Evolutionary conservation across 768 basidiomycete species (phyloP).

Genomic region (Tubosaeta brunneosetosa): DNA sequence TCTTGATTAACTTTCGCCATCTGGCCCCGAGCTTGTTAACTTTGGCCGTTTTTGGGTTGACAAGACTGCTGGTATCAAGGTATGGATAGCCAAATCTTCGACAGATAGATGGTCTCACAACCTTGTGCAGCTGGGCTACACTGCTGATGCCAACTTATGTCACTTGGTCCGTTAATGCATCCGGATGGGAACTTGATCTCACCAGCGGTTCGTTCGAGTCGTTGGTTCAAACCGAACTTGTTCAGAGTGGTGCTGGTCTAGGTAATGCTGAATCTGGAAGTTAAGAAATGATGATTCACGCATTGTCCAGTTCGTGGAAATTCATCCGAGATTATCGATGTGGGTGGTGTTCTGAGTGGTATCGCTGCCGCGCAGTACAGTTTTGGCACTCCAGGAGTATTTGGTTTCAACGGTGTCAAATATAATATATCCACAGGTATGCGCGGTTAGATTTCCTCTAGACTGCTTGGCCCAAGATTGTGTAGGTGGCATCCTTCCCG

Average conservation of each 20-base stretch:
- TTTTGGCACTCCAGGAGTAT: background rate
- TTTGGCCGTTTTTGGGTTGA: slow-evolving; percentile 5
- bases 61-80: slow-evolving; percentile 15
- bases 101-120: background rate
- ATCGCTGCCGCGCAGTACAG: slow-evolving; percentile 4
- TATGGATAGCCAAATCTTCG: background rate
- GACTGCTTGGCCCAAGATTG: background rate
- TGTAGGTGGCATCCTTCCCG: background rate
- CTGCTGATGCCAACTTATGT: slow-evolving; percentile 6
- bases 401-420: slow-evolving; percentile 3
- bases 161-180: background rate
- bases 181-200: slow-evolving; percentile 8
- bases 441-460: background rate
- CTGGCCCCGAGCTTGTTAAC: background rate
- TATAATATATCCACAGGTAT: slow-evolving; percentile 9
- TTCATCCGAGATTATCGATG: slow-evolving; percentile 5
- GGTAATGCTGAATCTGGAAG: background rate
- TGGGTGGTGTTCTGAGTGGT: slow-evolving; percentile 7
- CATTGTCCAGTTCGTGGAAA: background rate
- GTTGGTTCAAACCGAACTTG: background rate
- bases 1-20: background rate
- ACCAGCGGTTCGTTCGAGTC: slow-evolving; percentile 1
- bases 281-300: background rate
- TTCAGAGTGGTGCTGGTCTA: background rate
- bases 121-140: slow-evolving; percentile 8